phyloP scores from a whole-genome alignment of 2,329 filamentous ascomycete species.

The Cordyceps farinosa region DNA sequence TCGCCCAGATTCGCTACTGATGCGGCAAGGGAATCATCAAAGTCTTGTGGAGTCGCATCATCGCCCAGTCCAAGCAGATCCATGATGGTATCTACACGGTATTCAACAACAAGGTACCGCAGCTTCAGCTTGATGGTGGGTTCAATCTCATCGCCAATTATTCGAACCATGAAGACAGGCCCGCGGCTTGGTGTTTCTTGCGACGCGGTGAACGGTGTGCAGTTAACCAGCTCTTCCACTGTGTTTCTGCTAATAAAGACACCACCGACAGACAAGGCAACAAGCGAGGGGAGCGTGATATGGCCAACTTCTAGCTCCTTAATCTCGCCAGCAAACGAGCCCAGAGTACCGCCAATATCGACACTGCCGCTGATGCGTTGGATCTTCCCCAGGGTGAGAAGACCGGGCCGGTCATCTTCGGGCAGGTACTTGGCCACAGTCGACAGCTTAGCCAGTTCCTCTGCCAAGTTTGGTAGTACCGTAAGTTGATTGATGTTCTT shows the following conservation, averaged over 20 bases:
- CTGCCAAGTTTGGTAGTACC: slow-evolving; percentile 65
- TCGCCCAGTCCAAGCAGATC: slow-evolving; percentile 69
- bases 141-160: slow-evolving; percentile 92
- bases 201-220: slow-evolving; percentile 29
- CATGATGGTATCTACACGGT: slow-evolving; percentile 79
- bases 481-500: slow-evolving; percentile 62
- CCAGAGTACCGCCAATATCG: slow-evolving; percentile 66
- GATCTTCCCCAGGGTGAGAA: slow-evolving; percentile 70
- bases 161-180: slow-evolving; percentile 75
- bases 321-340: slow-evolving; percentile 56
- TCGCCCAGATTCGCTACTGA: slow-evolving; percentile 77
- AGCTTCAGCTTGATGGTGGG: slow-evolving; percentile 85
- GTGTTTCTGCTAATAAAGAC: slow-evolving; percentile 62
- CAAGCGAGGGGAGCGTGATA: slow-evolving; percentile 77
- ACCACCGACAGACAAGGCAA: slow-evolving; percentile 70
- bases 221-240: slow-evolving; percentile 68
- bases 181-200: slow-evolving; percentile 27
- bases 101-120: slow-evolving; percentile 81
- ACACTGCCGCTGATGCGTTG: slow-evolving; percentile 59
- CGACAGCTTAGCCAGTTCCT: slow-evolving; percentile 77
- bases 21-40: slow-evolving; percentile 70
- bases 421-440: slow-evolving; percentile 92
- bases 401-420: slow-evolving; percentile 87
- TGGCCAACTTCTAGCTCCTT: slow-evolving; percentile 69
- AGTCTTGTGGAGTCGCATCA: slow-evolving; percentile 65